Evolutionary conservation across 2,329 filamentous ascomycete species (phyloP).

Genomic region (Pyrenochaeta sp.): DNA sequence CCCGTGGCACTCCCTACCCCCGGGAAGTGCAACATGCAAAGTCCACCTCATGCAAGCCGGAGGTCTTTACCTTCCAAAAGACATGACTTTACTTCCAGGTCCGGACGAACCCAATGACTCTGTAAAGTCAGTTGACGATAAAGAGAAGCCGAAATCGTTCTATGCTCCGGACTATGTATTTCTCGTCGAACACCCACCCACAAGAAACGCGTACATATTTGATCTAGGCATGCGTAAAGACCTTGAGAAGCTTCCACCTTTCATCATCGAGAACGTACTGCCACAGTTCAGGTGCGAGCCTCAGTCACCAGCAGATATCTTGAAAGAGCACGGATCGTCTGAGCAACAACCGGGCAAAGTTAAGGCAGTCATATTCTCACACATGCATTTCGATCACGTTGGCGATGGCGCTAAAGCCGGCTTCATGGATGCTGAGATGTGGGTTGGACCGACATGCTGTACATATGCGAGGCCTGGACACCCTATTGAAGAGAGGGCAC

Average conservation of each 20-base stretch:
- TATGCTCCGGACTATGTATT: conserved; percentile 45
- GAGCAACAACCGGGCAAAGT: conserved; percentile 50
- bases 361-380: conserved; percentile 51
- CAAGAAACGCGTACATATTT: conserved; percentile 57
- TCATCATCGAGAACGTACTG: conserved; percentile 52
- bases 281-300: conserved; percentile 47
- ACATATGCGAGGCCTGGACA: conserved; percentile 44
- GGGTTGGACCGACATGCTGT: conserved; percentile 49
- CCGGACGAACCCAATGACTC: conserved; percentile 54
- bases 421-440: conserved; percentile 48
- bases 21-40: conserved; percentile 33
- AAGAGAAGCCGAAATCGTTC: conserved; percentile 29
- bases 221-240: conserved; percentile 64
- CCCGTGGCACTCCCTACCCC: conserved; percentile 40
- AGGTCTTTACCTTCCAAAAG: conserved; percentile 56
- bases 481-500: conserved; percentile 29
- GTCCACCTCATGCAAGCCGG: conserved; percentile 48
- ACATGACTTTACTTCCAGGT: conserved; percentile 56
- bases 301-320: conserved; percentile 38
- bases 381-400: conserved; percentile 54
- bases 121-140: conserved; percentile 42
- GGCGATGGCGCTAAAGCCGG: conserved; percentile 50
- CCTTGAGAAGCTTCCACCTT: conserved; percentile 52
- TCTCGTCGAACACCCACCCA: conserved; percentile 38
- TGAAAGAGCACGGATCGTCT: conserved; percentile 31